These are phyloP conservation scores for Boletus insuetus DNA, from an alignment of 768 basidiomycete species.

Conservation along the genomic window DNA sequence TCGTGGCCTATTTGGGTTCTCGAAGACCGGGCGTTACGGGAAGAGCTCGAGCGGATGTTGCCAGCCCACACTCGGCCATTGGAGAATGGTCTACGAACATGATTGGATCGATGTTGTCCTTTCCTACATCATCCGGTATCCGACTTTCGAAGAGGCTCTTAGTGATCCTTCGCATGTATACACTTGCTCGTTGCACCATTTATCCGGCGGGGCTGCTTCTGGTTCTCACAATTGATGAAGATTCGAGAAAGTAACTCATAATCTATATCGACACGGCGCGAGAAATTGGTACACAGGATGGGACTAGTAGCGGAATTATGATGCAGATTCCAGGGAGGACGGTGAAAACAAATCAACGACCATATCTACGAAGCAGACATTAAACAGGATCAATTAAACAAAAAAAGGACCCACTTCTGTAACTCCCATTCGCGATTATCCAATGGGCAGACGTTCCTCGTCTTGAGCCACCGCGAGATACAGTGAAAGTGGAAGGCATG, in stretches of 20 bases:
- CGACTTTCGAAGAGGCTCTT: too few species aligned
- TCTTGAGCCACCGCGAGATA: slow-evolving; percentile 99
- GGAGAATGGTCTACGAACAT: background rate
- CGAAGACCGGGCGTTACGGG: slow-evolving; percentile 12
- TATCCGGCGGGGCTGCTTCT: background rate
- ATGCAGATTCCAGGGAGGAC: slow-evolving; percentile 13
- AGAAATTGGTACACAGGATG: slow-evolving; percentile 12
- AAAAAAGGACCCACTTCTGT: slow-evolving; percentile 71
- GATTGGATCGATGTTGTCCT: too few species aligned
- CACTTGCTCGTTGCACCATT: too few species aligned
- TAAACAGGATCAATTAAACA: background rate
- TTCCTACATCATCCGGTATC: too few species aligned
- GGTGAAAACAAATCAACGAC: slow-evolving; percentile 32
- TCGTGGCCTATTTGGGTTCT: slow-evolving; percentile 24
- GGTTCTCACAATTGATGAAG: background rate
- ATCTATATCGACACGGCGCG: background rate
- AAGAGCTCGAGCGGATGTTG: slow-evolving; percentile 21
- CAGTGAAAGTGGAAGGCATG: slow-evolving; percentile 99
- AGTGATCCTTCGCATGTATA: too few species aligned
- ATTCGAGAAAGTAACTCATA: background rate
- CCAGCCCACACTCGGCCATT: background rate
- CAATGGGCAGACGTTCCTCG: slow-evolving; percentile 89
- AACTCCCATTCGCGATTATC: slow-evolving; percentile 98
- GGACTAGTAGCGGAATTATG: slow-evolving; percentile 9
- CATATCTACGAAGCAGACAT: slow-evolving; percentile 32